Conservation (phyloP, 306 rosid species). For the Vachellia pachyceras region DNA sequence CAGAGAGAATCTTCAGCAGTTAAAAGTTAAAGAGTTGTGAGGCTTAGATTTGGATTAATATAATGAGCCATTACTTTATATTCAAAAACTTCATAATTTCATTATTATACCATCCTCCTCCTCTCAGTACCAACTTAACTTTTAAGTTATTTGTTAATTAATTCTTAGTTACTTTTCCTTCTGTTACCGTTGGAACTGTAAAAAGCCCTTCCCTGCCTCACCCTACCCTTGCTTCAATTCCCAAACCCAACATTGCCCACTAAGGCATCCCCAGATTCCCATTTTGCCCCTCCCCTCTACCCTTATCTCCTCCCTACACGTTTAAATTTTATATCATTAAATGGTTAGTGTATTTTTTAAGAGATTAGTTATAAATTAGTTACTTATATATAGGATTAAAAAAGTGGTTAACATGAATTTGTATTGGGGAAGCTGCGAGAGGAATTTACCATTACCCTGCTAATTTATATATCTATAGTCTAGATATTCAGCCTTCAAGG, state of each 20-base stretch:
- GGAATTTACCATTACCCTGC: too few relatives aligned
- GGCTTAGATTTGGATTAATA: conserved; percentile 46
- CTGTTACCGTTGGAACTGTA: conserved; percentile 34
- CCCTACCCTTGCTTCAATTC: conserved; percentile 2
- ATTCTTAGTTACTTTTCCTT: background rate
- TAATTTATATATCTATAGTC: too few relatives aligned
- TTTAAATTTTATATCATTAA: too few relatives aligned
- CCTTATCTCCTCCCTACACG: background rate
- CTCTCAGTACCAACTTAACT: conserved; percentile 40
- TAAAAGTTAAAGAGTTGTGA: conserved; percentile 59
- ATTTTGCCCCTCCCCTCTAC: background rate
- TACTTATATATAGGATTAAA: too few relatives aligned
- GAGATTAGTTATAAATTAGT: too few relatives aligned
- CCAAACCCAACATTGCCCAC: conserved; percentile 37
- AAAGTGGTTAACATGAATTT: too few relatives aligned
- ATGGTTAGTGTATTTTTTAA: too few relatives aligned
- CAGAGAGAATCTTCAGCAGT: conserved; percentile 76
- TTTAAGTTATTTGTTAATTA: background rate
- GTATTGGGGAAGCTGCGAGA: too few relatives aligned
- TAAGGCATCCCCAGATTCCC: background rate
- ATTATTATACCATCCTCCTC: conserved; percentile 40
- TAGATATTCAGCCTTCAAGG: too few relatives aligned
- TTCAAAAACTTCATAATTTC: background rate
- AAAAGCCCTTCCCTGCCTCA: conserved; percentile 8
- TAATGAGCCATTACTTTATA: background rate